Conservation (phyloP, 345 rosid genomes). For the Ceriops tagal region DNA sequence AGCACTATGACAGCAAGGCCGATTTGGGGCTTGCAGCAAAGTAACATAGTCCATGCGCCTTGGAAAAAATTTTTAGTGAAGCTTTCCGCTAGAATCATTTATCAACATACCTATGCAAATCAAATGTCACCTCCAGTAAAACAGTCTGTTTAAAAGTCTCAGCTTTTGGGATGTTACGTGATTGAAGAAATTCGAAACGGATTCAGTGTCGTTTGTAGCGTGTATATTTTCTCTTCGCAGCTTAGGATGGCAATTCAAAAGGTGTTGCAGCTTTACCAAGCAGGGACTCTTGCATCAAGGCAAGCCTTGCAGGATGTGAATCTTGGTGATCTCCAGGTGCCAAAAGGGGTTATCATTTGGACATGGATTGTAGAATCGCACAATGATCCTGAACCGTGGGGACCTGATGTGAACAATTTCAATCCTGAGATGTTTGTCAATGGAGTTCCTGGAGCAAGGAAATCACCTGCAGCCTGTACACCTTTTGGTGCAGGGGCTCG, state of each 20-base stretch:
- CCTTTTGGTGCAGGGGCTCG: slow-evolving; percentile 27
- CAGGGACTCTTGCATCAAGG: slow-evolving; percentile 7
- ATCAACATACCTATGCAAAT: too few species aligned
- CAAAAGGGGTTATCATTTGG: slow-evolving; percentile 17
- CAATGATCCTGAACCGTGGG: slow-evolving; percentile 18
- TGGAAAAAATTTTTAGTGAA: too few species aligned
- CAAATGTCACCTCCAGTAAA: too few species aligned
- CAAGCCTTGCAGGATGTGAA: slow-evolving; percentile 12
- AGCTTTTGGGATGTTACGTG: too few species aligned
- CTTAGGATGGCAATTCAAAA: slow-evolving; percentile 18
- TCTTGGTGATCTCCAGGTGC: slow-evolving; percentile 3
- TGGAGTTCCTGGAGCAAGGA: slow-evolving; percentile 14
- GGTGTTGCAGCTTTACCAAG: slow-evolving; percentile 9
- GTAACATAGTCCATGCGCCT: too few species aligned
- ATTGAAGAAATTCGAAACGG: slow-evolving; percentile 21
- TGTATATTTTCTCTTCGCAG: slow-evolving; percentile 4
- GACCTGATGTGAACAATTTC: slow-evolving; percentile 14
- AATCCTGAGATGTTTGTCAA: slow-evolving; percentile 17
- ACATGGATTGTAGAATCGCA: neutral
- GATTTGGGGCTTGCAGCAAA: too few species aligned
- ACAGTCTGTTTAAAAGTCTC: too few species aligned
- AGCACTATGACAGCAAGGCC: too few species aligned
- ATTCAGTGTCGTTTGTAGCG: neutral
- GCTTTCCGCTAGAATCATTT: too few species aligned
- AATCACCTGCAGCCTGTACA: slow-evolving; percentile 2